Percentiles rank a stretch among this genome's conserved stretches.
Evolutionary conservation across 331 rosid species (phyloP).

Genomic region (Telfairia occidentalis): DNA sequence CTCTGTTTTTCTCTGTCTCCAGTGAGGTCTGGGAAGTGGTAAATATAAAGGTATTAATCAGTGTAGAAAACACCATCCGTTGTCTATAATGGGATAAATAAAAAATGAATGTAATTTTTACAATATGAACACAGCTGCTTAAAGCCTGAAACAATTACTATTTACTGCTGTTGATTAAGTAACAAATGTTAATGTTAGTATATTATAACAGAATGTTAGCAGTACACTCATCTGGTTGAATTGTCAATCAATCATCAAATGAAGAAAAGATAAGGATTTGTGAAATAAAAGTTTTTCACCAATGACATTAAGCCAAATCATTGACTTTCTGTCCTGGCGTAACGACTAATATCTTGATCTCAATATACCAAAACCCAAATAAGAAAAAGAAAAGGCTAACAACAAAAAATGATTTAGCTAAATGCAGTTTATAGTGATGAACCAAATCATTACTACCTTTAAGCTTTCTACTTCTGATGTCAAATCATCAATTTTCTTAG

Average conservation of each 20-base stretch:
- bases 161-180: background rate
- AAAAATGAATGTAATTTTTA: background rate
- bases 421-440: background rate
- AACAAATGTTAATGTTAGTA: background rate
- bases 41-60: background rate
- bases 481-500: slow-evolving; percentile 70
- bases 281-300: background rate
- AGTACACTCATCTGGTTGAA: background rate
- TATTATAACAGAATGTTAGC: background rate
- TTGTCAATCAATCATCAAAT: background rate
- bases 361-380: background rate
- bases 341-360: background rate
- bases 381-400: background rate
- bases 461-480: slow-evolving; percentile 66
- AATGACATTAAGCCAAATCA: background rate
- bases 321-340: slow-evolving; percentile 2
- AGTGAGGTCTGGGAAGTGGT: slow-evolving; percentile 40
- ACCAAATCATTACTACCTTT: slow-evolving; percentile 43
- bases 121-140: background rate
- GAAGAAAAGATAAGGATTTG: background rate
- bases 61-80: background rate
- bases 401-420: background rate
- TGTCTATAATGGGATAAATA: background rate
- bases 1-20: slow-evolving; percentile 52
- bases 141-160: background rate